A percentile compares a stretch with the other conserved stretches of the same genome.
phyloP scores from a whole-genome alignment of 1,284 basidiomycete species.

The Cerioporus squamosus region DNA sequence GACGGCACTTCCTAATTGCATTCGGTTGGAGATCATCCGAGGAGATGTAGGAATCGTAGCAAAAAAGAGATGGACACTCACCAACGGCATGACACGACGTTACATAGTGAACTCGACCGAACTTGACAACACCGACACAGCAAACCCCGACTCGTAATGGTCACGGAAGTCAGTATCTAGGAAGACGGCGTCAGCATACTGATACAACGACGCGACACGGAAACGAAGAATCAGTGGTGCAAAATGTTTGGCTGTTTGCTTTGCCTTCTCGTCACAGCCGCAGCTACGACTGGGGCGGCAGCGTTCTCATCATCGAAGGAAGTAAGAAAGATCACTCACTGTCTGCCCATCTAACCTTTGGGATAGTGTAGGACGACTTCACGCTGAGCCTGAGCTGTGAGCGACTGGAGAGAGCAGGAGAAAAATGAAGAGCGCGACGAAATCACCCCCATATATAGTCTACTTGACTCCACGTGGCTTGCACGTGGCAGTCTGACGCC shows the following conservation, averaged over 20 bases:
- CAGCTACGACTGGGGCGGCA: slow-evolving; percentile 41
- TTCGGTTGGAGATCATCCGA: slow-evolving; percentile 38
- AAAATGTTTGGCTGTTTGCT: slow-evolving; percentile 40
- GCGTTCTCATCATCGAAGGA: slow-evolving; percentile 32
- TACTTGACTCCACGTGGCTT: no score
- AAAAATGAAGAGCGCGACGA: no score
- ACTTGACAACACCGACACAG: not conserved
- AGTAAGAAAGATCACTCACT: not conserved
- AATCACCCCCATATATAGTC: no score
- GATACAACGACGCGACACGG: not conserved
- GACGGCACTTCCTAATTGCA: slow-evolving; percentile 43
- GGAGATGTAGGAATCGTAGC: not conserved
- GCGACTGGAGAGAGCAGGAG: no score
- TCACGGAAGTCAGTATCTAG: not conserved
- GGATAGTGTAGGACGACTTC: no score
- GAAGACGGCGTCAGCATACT: slow-evolving; percentile 7
- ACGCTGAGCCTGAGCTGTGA: no score
- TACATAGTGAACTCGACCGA: not conserved
- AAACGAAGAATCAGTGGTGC: slow-evolving; percentile 31
- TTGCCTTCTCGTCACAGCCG: slow-evolving; percentile 39
- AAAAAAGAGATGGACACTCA: slow-evolving; percentile 3
- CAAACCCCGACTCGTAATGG: not conserved
- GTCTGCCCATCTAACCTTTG: not conserved
- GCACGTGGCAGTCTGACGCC: no score
- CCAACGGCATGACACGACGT: not conserved